A percentile compares a stretch with the other conserved stretches of the same genome.
These are phyloP conservation scores for Diaporthe citriasiana DNA, from an alignment of 2,329 filamentous ascomycete species.

Conservation along the genomic window DNA sequence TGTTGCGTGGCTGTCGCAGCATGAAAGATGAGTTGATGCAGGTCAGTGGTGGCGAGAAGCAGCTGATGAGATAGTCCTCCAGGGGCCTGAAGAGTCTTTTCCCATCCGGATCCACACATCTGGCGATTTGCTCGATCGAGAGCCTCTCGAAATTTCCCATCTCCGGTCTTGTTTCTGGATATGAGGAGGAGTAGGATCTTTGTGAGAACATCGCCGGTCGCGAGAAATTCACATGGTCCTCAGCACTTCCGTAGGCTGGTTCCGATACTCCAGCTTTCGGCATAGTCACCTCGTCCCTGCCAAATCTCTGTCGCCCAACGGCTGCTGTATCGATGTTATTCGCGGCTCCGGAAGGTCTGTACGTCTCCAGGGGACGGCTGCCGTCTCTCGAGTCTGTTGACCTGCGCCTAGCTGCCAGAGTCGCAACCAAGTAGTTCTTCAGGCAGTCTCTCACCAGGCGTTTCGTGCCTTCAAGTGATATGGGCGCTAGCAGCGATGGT, in stretches of 20 bases:
- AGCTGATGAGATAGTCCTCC: constrained; percentile 81
- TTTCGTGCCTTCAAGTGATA: constrained; percentile 74
- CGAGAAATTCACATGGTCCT: constrained; percentile 46
- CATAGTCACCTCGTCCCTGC: constrained; percentile 15
- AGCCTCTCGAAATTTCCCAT: constrained; percentile 37
- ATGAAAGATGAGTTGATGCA: constrained; percentile 84
- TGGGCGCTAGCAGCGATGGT: constrained; percentile 43
- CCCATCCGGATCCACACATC: constrained; percentile 52
- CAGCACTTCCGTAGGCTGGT: neutral
- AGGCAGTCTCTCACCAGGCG: constrained; percentile 61
- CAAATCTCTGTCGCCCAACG: constrained; percentile 1
- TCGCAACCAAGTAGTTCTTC: constrained; percentile 53
- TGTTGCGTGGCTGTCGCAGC: constrained; percentile 39
- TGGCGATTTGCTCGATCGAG: constrained; percentile 42
- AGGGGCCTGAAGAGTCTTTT: constrained; percentile 79
- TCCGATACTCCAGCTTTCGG: constrained; percentile 36
- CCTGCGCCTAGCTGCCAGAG: constrained; percentile 44
- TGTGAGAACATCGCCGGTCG: constrained; percentile 31
- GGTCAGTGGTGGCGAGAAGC: constrained; percentile 75
- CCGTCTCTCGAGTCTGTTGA: constrained; percentile 36
- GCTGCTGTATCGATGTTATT: constrained; percentile 7
- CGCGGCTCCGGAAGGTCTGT: neutral
- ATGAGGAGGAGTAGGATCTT: constrained; percentile 62
- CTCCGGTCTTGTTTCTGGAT: constrained; percentile 54
- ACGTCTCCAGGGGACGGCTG: constrained; percentile 28